Percentiles rank a stretch among this genome's conserved stretches.
Evolutionary conservation across 2,329 filamentous ascomycete genomes (phyloP).

Genomic region (Colletotrichum sp.): DNA sequence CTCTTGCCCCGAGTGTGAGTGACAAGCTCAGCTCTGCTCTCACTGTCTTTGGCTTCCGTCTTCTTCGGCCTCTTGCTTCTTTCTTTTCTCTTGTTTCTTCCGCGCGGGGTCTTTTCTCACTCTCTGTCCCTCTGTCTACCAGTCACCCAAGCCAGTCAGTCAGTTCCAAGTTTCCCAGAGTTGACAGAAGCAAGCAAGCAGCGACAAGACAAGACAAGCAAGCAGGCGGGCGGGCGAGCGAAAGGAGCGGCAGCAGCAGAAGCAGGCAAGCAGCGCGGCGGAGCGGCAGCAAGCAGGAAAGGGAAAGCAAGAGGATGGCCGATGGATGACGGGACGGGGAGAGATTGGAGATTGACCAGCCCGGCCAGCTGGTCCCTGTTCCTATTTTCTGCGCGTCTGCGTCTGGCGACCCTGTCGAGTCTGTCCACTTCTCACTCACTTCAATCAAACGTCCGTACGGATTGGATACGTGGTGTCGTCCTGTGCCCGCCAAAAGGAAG

Average conservation of each 20-base stretch:
- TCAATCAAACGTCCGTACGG: conserved; percentile 8
- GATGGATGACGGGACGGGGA: conserved; percentile 2
- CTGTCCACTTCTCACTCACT: conserved; percentile 16
- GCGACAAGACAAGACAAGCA: background rate
- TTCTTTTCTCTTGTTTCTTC: background rate
- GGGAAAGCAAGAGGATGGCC: conserved; percentile 9
- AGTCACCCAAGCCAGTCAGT: background rate
- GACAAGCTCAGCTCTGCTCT: background rate
- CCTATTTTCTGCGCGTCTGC: conserved; percentile 17
- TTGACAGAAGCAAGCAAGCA: background rate
- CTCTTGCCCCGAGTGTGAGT: background rate
- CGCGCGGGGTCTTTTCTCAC: background rate
- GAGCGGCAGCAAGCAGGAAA: background rate
- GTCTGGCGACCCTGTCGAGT: background rate
- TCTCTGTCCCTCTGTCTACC: background rate
- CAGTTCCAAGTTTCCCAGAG: background rate
- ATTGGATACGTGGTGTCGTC: background rate
- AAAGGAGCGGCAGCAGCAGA: background rate
- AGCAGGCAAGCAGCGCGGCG: background rate
- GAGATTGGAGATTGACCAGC: conserved; percentile 7
- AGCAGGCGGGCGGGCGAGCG: background rate
- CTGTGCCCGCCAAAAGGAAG: conserved; percentile 7
- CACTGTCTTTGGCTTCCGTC: background rate
- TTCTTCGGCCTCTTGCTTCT: background rate
- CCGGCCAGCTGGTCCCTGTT: conserved; percentile 12